Percentiles rank a stretch among this genome's conserved stretches.
phyloP scores from a whole-genome alignment of 768 basidiomycete species.

The Pleurotus tuoliensis region DNA sequence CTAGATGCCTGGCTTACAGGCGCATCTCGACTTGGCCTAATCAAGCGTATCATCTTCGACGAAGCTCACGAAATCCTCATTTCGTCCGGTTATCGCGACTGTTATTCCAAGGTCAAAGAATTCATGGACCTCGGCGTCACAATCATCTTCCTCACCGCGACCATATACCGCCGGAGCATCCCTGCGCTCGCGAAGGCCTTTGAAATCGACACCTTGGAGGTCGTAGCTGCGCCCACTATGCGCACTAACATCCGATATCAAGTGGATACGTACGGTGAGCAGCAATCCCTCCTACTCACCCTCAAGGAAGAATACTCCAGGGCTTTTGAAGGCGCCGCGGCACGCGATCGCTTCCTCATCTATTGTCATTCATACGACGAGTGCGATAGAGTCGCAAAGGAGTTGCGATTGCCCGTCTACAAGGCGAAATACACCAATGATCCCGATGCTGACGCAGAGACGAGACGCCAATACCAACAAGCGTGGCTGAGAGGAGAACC shows the following conservation, averaged over 20 bases:
- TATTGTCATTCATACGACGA: conserved; percentile 3
- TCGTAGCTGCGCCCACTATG: conserved; percentile 3
- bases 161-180: not conserved
- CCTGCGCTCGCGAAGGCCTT: not conserved
- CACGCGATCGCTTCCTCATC: not conserved
- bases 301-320: not conserved
- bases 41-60: too few relatives aligned
- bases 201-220: not conserved
- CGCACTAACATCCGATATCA: conserved; percentile 3
- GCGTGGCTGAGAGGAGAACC: too few relatives aligned
- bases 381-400: not conserved
- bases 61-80: too few relatives aligned
- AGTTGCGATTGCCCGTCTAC: too few relatives aligned
- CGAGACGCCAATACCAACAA: too few relatives aligned
- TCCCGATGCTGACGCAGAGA: too few relatives aligned
- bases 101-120: not conserved
- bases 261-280: not conserved
- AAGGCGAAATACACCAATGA: too few relatives aligned
- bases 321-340: not conserved
- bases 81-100: not conserved
- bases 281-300: not conserved
- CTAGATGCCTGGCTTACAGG: too few relatives aligned
- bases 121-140: not conserved
- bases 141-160: conserved; percentile 6
- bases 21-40: too few relatives aligned